These are phyloP conservation scores for Geotrichum macrosporum DNA, from an alignment of 1,139 yeast genomes.

Conservation along the genomic window DNA sequence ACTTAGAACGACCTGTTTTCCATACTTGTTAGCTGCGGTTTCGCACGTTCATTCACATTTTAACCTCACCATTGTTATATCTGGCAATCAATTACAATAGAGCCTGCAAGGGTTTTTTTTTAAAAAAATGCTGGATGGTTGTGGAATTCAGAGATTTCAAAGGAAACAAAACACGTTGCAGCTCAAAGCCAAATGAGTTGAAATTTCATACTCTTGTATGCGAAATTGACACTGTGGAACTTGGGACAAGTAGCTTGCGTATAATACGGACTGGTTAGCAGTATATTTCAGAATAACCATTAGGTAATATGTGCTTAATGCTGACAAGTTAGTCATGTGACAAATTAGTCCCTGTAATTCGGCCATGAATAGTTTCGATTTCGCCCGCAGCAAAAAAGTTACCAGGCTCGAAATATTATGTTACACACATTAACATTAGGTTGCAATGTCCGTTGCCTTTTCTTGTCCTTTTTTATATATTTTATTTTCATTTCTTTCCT, in stretches of 20 bases:
- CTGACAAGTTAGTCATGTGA: not conserved
- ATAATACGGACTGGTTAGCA: not conserved
- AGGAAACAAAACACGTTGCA: not conserved
- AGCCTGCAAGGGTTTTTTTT: no score
- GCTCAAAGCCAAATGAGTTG: not conserved
- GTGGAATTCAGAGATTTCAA: not conserved
- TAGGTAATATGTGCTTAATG: not conserved
- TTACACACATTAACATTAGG: no score
- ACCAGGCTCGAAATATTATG: no score
- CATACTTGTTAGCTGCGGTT: not conserved
- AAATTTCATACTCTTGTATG: not conserved
- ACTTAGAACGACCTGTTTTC: slow-evolving; percentile 65
- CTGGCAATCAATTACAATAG: not conserved
- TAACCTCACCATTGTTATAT: not conserved
- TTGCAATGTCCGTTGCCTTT: not conserved
- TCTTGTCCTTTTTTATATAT: not conserved
- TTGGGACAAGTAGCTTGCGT: not conserved
- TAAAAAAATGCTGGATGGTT: not conserved
- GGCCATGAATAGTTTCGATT: no score
- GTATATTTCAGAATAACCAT: not conserved
- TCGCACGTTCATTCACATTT: not conserved
- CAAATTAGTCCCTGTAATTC: not conserved
- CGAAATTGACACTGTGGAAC: not conserved
- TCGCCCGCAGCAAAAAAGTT: no score
- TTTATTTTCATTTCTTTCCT: not conserved